Conservation (phyloP, 495 filamentous ascomycete genomes). For the Tricharina praecox region DNA sequence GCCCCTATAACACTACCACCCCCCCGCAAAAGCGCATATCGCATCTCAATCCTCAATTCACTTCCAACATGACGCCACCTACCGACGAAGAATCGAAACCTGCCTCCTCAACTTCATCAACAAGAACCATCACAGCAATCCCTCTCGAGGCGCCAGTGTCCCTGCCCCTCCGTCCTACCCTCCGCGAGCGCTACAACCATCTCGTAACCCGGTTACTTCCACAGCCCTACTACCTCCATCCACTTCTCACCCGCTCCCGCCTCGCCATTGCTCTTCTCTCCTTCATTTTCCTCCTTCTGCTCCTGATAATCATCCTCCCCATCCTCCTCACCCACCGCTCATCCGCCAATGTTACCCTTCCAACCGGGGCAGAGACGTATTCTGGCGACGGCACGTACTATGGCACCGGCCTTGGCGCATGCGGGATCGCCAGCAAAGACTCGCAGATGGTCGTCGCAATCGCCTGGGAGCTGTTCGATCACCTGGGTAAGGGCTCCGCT, state of each 20-base stretch:
- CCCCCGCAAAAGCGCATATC: too few species aligned
- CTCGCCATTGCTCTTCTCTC: constrained; percentile 11
- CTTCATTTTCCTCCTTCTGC: constrained; percentile 18
- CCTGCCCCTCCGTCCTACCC: constrained; percentile 7
- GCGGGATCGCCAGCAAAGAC: constrained; percentile 39
- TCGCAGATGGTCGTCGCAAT: constrained; percentile 48
- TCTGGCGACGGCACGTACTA: constrained; percentile 60
- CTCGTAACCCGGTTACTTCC: neutral
- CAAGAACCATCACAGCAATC: constrained; percentile 12
- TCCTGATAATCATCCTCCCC: constrained; percentile 26
- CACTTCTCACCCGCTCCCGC: neutral
- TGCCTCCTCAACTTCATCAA: neutral
- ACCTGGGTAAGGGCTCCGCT: constrained; percentile 27
- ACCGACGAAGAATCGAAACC: neutral
- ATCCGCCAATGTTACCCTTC: constrained; percentile 28
- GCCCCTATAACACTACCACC: too few species aligned
- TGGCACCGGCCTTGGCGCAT: constrained; percentile 49
- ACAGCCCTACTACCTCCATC: neutral
- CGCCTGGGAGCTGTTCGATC: constrained; percentile 51
- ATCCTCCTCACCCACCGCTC: constrained; percentile 22
- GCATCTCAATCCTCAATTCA: too few species aligned
- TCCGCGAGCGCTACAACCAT: constrained; percentile 2
- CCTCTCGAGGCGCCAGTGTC: too few species aligned
- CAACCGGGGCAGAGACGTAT: constrained; percentile 34
- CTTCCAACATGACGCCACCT: too few species aligned